These are phyloP conservation scores for Globisporangium abappressorium DNA, from an alignment of 352 stramenopile species.

Conservation along the genomic window DNA sequence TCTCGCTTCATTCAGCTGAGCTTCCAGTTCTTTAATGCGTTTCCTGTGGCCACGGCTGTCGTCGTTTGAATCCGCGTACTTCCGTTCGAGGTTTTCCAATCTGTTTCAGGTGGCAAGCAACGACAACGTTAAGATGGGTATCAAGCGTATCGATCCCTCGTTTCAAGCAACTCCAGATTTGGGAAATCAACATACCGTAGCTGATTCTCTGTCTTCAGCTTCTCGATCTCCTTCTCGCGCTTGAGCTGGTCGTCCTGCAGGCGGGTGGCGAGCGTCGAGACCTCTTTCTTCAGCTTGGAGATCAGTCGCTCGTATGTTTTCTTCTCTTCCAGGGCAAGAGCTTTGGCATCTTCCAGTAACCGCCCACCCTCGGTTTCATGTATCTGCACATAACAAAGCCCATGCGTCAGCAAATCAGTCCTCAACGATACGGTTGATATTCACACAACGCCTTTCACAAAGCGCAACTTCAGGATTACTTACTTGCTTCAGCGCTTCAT, in stretches of 20 bases:
- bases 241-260: conserved; percentile 47
- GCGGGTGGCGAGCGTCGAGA: conserved; percentile 52
- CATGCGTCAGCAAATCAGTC: conserved; percentile 1
- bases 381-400: conserved; percentile 27
- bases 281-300: conserved; percentile 63
- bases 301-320: conserved; percentile 73
- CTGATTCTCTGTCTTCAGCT: conserved; percentile 46
- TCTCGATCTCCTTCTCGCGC: conserved; percentile 43
- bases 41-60: conserved; percentile 40
- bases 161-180: background rate
- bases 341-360: conserved; percentile 57
- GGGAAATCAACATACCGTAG: conserved; percentile 15
- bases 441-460: background rate
- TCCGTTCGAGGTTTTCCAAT: conserved; percentile 33
- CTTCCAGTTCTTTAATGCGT: conserved; percentile 53
- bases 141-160: background rate
- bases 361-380: conserved; percentile 62
- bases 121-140: background rate
- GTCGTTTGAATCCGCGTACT: conserved; percentile 23
- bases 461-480: background rate
- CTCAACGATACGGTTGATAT: background rate
- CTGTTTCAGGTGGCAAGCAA: conserved; percentile 1
- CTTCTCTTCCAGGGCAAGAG: conserved; percentile 60
- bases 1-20: conserved; percentile 49
- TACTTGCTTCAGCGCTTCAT: conserved; percentile 46